Evolutionary conservation across 768 basidiomycete species (phyloP).

Genomic region (Suillus americanus): DNA sequence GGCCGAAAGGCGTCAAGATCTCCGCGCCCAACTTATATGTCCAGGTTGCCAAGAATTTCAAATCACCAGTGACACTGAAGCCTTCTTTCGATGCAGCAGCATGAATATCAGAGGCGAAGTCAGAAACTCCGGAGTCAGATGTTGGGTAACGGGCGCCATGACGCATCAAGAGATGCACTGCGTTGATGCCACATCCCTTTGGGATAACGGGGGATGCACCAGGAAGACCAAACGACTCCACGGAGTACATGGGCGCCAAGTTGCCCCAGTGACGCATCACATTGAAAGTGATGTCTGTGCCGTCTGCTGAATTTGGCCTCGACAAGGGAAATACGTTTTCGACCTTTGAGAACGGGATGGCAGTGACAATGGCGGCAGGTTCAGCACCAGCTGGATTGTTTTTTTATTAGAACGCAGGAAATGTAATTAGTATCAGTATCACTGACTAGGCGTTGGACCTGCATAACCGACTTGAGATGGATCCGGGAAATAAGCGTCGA

Average conservation of each 20-base stretch:
- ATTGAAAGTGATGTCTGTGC: slow-evolving; percentile 38
- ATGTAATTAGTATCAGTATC: neutral
- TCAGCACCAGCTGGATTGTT: slow-evolving; percentile 41
- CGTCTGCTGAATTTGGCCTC: slow-evolving; percentile 35
- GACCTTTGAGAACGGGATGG: slow-evolving; percentile 38
- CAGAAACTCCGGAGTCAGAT: slow-evolving; percentile 22
- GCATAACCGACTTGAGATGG: slow-evolving; percentile 43
- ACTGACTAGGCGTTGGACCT: slow-evolving; percentile 49
- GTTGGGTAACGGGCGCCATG: slow-evolving; percentile 47
- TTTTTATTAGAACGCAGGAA: neutral
- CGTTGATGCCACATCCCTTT: slow-evolving; percentile 43
- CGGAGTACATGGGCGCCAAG: slow-evolving; percentile 51
- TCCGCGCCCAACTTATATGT: slow-evolving; percentile 45
- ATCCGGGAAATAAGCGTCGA: slow-evolving; percentile 41
- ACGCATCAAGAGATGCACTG: slow-evolving; percentile 41
- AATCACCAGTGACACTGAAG: slow-evolving; percentile 34
- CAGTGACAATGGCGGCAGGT: slow-evolving; percentile 40
- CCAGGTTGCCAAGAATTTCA: slow-evolving; percentile 47
- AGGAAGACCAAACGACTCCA: slow-evolving; percentile 50
- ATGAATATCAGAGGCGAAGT: slow-evolving; percentile 30
- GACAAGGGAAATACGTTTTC: slow-evolving; percentile 42
- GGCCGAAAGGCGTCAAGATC: slow-evolving; percentile 47
- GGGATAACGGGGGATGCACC: slow-evolving; percentile 47
- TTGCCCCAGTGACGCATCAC: slow-evolving; percentile 47
- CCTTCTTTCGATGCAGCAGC: slow-evolving; percentile 21